phyloP scores from a whole-genome alignment of 441 rosid genomes.

The Arabidopsis hybrid region DNA sequence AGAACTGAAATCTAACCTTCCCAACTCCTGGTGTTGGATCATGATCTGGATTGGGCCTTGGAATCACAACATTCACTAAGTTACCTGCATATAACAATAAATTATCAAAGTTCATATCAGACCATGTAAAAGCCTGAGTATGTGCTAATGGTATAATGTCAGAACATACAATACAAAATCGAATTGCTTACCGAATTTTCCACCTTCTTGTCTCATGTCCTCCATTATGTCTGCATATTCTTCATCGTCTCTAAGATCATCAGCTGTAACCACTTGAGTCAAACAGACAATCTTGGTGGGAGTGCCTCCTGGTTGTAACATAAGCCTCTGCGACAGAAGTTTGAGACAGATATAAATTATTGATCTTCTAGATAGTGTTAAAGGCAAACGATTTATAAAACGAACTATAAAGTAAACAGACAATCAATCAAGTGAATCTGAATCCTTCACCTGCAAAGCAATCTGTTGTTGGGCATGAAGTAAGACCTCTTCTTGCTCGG shows the following conservation, averaged over 20 bases:
- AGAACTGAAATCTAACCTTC: constrained; percentile 45
- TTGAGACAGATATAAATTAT: constrained; percentile 1
- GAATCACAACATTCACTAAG: constrained; percentile 59
- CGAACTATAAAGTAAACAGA: neutral
- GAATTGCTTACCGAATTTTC: constrained; percentile 53
- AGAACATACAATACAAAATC: neutral
- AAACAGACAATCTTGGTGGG: constrained; percentile 60
- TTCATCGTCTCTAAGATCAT: constrained; percentile 54
- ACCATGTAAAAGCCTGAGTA: neutral
- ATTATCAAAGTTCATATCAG: neutral
- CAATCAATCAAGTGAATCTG: constrained; percentile 11
- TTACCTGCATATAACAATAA: constrained; percentile 46
- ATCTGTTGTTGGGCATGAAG: constrained; percentile 92
- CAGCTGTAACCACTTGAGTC: constrained; percentile 59
- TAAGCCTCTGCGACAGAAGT: constrained; percentile 29
- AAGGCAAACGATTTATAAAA: neutral
- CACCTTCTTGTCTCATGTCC: constrained; percentile 61
- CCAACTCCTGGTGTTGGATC: constrained; percentile 58
- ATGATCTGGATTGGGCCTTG: constrained; percentile 53
- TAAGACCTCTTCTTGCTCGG: constrained; percentile 81
- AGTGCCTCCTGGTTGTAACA: constrained; percentile 44
- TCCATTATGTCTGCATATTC: constrained; percentile 60
- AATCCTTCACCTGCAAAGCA: constrained; percentile 71
- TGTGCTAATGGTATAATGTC: neutral
- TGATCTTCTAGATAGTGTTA: constrained; percentile 7